These are phyloP conservation scores for Dryas integrifolia DNA, from an alignment of 331 rosid species.

Conservation along the genomic window DNA sequence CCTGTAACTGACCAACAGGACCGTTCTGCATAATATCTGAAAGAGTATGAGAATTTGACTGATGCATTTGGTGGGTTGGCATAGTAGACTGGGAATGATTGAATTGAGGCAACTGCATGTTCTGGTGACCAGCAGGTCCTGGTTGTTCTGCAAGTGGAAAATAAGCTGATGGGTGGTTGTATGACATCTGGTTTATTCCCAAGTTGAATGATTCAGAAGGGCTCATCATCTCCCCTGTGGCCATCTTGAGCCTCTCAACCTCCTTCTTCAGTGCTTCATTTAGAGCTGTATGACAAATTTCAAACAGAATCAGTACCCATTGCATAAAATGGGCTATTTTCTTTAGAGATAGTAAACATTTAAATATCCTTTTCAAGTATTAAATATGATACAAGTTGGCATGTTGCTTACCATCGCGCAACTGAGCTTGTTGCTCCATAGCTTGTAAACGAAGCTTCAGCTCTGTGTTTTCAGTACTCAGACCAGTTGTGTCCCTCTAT, in stretches of 20 bases:
- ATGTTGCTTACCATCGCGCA: constrained; percentile 70
- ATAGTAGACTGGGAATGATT: constrained; percentile 47
- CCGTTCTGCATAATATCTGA: constrained; percentile 76
- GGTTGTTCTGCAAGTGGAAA: constrained; percentile 63
- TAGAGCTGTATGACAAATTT: constrained; percentile 53
- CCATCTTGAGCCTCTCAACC: constrained; percentile 90
- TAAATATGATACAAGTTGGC: constrained; percentile 7
- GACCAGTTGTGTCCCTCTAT: constrained; percentile 84
- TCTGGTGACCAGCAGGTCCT: constrained; percentile 58
- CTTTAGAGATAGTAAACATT: not conserved
- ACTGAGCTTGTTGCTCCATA: constrained; percentile 98
- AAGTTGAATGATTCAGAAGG: constrained; percentile 68
- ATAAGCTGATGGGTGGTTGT: constrained; percentile 52
- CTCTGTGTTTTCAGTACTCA: constrained; percentile 86
- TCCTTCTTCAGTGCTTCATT: constrained; percentile 92
- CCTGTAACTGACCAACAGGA: constrained; percentile 81
- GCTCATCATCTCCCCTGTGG: constrained; percentile 82
- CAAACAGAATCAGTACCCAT: constrained; percentile 8
- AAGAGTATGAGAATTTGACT: constrained; percentile 56
- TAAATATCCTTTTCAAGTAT: not conserved
- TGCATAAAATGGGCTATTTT: not conserved
- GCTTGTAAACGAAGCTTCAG: constrained; percentile 91
- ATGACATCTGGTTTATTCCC: constrained; percentile 80
- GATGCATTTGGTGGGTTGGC: constrained; percentile 57
- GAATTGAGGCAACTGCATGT: constrained; percentile 55